phyloP scores from a whole-genome alignment of 495 filamentous ascomycete species.

The Rusavskia elegans region DNA sequence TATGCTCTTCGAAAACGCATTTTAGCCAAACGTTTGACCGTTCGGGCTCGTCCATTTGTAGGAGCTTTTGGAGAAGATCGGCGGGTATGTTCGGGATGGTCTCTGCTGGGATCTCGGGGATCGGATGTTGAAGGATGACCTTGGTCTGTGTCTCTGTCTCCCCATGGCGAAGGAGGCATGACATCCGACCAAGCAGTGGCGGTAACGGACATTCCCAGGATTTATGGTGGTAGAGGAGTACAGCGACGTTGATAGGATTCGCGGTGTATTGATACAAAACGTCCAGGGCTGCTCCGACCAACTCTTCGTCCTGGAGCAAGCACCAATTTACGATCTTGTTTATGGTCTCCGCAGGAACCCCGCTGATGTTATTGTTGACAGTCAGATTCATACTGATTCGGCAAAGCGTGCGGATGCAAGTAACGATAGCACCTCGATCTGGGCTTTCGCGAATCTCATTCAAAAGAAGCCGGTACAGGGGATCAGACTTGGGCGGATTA shows the following conservation, averaged over 20 bases:
- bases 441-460: conserved; percentile 34
- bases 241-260: conserved; percentile 68
- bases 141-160: conserved; percentile 29
- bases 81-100: conserved; percentile 61
- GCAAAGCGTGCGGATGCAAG: conserved; percentile 67
- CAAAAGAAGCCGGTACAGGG: conserved; percentile 35
- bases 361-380: conserved; percentile 44
- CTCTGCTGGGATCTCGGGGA: conserved; percentile 30
- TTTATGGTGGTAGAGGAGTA: conserved; percentile 36
- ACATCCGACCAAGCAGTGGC: conserved; percentile 56
- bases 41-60: conserved; percentile 66
- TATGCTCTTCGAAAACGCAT: conserved; percentile 63
- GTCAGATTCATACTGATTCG: conserved; percentile 77
- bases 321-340: conserved; percentile 63
- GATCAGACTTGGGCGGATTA: conserved; percentile 25
- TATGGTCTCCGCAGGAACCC: conserved; percentile 48
- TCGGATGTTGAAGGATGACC: conserved; percentile 28
- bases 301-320: conserved; percentile 79
- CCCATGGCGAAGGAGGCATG: conserved; percentile 56
- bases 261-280: conserved; percentile 94
- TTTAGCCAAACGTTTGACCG: conserved; percentile 69
- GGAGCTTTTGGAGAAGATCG: conserved; percentile 61
- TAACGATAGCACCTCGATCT: conserved; percentile 77
- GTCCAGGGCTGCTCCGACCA: conserved; percentile 73
- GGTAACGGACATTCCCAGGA: conserved; percentile 39